Evolutionary conservation across 78 protist species (phyloP).

Genomic region (Protostelium mycophagum): DNA sequence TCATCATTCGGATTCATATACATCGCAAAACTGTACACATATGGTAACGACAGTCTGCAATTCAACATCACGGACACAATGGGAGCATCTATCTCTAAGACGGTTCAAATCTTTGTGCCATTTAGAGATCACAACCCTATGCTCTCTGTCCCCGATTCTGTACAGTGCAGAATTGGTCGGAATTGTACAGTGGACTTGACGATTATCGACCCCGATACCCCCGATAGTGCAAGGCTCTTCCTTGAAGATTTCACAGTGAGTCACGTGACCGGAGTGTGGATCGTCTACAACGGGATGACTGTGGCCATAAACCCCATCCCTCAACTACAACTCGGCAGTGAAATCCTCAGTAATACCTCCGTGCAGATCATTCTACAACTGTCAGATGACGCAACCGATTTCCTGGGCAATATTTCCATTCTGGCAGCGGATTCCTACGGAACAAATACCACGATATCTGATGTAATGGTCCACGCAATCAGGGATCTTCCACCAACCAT

Average conservation of each 20-base stretch:
- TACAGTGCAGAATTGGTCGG: background rate
- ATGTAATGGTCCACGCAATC: background rate
- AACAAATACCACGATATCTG: background rate
- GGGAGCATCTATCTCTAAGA: background rate
- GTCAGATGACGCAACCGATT: background rate
- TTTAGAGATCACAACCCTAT: background rate
- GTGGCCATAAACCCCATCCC: background rate
- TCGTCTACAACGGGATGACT: background rate
- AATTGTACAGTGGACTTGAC: background rate
- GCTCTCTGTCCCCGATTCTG: background rate
- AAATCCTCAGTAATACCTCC: background rate
- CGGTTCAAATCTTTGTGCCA: background rate
- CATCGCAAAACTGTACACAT: background rate
- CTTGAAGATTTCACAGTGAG: background rate
- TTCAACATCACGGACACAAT: background rate
- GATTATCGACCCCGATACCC: background rate
- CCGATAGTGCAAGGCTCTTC: background rate
- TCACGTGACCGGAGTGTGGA: too few species aligned
- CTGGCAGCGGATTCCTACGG: background rate
- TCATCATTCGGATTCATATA: background rate
- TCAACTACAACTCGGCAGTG: background rate
- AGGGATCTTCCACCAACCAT: background rate
- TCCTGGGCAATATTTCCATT: background rate
- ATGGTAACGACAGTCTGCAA: background rate
- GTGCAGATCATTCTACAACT: background rate